Evolutionary conservation across 306 rosid species (phyloP).

Genomic region (Styphnolobium japonicum): DNA sequence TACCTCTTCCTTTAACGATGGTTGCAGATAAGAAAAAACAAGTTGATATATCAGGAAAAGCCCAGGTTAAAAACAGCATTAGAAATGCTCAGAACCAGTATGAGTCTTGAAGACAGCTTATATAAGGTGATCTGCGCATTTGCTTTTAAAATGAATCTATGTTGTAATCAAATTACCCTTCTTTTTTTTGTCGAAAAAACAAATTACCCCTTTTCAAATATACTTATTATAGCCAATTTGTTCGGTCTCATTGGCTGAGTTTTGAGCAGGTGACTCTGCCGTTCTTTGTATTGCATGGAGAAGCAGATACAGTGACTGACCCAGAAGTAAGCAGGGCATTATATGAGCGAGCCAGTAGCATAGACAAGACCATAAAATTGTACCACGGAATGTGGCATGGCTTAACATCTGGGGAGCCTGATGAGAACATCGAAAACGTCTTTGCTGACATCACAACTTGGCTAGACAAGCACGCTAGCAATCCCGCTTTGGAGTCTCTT

Average conservation of each 20-base stretch:
- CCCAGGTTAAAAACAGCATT: slow-evolving; percentile 91
- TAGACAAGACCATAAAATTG: slow-evolving; percentile 69
- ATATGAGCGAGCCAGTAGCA: slow-evolving; percentile 66
- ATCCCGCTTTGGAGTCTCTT: slow-evolving; percentile 5
- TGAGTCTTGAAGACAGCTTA: slow-evolving; percentile 72
- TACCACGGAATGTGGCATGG: slow-evolving; percentile 97
- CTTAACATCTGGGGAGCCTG: slow-evolving; percentile 84
- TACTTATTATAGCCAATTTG: neutral
- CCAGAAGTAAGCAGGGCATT: slow-evolving; percentile 88
- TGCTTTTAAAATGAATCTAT: neutral
- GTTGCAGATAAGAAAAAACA: slow-evolving; percentile 75
- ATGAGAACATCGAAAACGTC: slow-evolving; percentile 64
- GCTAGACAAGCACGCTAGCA: slow-evolving; percentile 51
- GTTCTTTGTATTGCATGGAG: slow-evolving; percentile 92
- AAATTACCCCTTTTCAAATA: neutral
- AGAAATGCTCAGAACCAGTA: slow-evolving; percentile 93
- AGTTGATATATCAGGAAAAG: slow-evolving; percentile 82
- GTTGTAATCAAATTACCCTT: slow-evolving; percentile 25
- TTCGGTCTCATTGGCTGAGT: neutral
- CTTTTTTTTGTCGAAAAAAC: no score
- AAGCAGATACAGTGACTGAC: slow-evolving; percentile 85
- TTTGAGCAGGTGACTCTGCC: slow-evolving; percentile 71
- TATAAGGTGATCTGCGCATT: slow-evolving; percentile 44
- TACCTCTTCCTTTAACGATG: neutral
- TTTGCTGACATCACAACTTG: slow-evolving; percentile 66